Conservation (phyloP, 2,329 filamentous ascomycete genomes). For the Aspergillus fischeri region DNA sequence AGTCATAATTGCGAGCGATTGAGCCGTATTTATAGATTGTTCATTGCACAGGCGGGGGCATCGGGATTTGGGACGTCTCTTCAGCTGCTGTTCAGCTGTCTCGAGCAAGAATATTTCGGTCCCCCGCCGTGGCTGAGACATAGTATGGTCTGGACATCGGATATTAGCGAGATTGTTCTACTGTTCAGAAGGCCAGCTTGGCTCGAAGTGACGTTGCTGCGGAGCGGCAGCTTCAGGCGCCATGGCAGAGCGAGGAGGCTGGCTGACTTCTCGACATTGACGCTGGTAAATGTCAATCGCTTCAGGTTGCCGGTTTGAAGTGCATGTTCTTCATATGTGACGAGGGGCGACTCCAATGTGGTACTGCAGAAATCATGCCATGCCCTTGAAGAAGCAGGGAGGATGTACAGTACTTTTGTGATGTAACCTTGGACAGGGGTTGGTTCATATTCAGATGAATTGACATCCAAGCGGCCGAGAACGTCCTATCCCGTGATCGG, state of each 20-base stretch:
- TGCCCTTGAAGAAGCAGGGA: not conserved
- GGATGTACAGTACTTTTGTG: not conserved
- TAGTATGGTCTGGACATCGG: not conserved
- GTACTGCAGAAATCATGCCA: not conserved
- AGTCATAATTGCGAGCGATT: not conserved
- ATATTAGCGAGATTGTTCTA: not conserved
- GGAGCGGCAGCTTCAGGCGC: not conserved
- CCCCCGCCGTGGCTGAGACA: not conserved
- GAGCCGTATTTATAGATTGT: not conserved
- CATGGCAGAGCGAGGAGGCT: not conserved
- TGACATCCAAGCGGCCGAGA: not conserved
- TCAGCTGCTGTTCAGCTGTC: not conserved
- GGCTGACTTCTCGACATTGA: not conserved
- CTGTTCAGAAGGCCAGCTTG: not conserved
- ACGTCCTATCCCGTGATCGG: not conserved
- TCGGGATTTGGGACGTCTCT: not conserved
- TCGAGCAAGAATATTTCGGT: not conserved
- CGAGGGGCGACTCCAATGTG: not conserved
- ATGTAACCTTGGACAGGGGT: not conserved
- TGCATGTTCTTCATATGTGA: not conserved
- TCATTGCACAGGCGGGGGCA: not conserved
- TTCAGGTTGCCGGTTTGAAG: not conserved
- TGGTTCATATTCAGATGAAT: not conserved
- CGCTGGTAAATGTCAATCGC: not conserved
- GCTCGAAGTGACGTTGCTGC: not conserved